Conservation (phyloP, 305 asterid species). For the Fraxinus sp. region DNA sequence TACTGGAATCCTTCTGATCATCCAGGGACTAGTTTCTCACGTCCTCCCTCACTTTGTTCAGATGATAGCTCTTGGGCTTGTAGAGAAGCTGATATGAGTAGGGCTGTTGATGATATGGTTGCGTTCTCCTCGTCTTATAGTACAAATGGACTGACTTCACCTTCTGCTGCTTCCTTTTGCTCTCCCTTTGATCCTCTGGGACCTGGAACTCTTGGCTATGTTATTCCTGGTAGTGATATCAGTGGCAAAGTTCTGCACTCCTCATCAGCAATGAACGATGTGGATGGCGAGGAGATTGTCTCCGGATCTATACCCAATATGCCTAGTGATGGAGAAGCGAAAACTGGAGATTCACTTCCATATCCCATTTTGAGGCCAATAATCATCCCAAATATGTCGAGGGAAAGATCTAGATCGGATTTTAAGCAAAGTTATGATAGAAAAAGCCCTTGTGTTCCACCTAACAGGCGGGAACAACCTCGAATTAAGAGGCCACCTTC, state of each 20-base stretch:
- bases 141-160: conserved; percentile 94
- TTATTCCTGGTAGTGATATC: conserved; percentile 81
- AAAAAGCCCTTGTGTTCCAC: conserved; percentile 94
- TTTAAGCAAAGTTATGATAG: conserved; percentile 75
- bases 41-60: conserved; percentile 99
- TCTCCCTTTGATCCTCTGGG: conserved; percentile 92
- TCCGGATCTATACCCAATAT: conserved; percentile 68
- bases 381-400: conserved; percentile 84
- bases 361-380: conserved; percentile 94
- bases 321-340: conserved; percentile 68
- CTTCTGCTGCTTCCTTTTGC: conserved; percentile 92
- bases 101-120: conserved; percentile 98
- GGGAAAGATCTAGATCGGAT: conserved; percentile 89
- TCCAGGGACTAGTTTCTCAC: conserved; percentile 82
- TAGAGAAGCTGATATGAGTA: conserved; percentile 94
- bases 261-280: conserved; percentile 64
- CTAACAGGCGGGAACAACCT: conserved; percentile 86
- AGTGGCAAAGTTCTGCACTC: conserved; percentile 81
- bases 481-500: conserved; percentile 96
- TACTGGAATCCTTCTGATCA: conserved; percentile 95
- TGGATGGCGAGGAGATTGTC: conserved; percentile 69
- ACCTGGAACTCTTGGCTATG: conserved; percentile 82
- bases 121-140: conserved; percentile 98
- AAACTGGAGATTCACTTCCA: conserved; percentile 77
- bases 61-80: conserved; percentile 99